Evolutionary conservation across 2,329 filamentous ascomycete genomes (phyloP), one percentile per base, ranked within the genome.

Genomic region (Nemania bipapillata): DNA sequence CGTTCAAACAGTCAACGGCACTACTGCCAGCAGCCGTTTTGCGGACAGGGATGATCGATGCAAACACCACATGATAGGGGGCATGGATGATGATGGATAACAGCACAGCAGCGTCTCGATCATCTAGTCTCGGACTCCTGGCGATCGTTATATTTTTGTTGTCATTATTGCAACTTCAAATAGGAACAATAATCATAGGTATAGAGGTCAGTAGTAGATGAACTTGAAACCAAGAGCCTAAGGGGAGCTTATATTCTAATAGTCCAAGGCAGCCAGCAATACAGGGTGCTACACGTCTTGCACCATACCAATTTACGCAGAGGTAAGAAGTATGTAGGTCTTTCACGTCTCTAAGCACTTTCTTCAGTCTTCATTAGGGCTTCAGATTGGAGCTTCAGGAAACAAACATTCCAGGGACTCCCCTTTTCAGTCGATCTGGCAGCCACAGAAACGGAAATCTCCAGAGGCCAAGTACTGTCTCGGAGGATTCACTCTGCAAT

Each of bases 1-100:
- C 70, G 73, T 77, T 74, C 76, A 77, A 77, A 77, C 76, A 77
- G 75, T 63, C 73, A 72, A 63, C 59, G 56, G 37, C 59, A 66
- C 76, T 77, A 77, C 75, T 76, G 76, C 73, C 71, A 63, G 58
- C 61, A 70, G 62, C 76, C 76, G 74, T 56, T 42, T 65, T 69
- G 63, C 66, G 45, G 61, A 58, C 75, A 77, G 72, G 74, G 76
- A 70, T 77, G 54, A 32, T 58, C 42, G 64, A 65, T 66, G 63
- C 73, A 76, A 75, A 76, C 73, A 74, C 58, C 57, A 72, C 53
- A 62, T 52, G 40, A 56, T 70, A n/a, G 26, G 56, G 60, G 47
- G 22, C 17, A 40, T 52, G 30, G 53, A 52, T 62, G 55, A 54
- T 32, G 26, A 42, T 32, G 58, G 49, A 50, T 37, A 57, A 57